Evolutionary conservation across 2,329 filamentous ascomycete genomes (phyloP), one percentile per base, ranked within the genome.

Genomic region (Fusarium sp.): DNA sequence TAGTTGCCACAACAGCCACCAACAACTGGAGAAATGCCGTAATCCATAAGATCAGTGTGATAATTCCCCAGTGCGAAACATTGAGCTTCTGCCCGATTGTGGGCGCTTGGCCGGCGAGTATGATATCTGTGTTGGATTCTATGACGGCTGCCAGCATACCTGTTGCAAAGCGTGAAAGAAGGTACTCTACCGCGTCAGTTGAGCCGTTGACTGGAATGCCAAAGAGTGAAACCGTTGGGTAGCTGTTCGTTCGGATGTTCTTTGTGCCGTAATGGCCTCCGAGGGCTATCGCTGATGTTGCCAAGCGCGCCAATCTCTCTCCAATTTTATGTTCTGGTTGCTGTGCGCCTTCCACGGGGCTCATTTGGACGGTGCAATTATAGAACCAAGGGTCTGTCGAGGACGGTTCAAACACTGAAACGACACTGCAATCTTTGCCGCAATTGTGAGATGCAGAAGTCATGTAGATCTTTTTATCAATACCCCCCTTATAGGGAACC

Each of bases 361-460:
- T 10, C 1, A 72, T 18, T 1, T 45, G 49, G 4, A 46, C 13
- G 3, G 59, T 71, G 31, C 70, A 72, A 26, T 62, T 50, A 10
- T 72, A 71, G 18, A 58, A 70, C 68, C 70, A 72, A 0, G 68
- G 57, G 1, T 57, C 20, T 6, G 49, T 59, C 1, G 30, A 33
- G 0, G 70, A 72, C 2, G 60, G 42, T n/a, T 72, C 70, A 9
- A 64, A 62, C 1, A 51, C 65, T 0, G 34, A 56, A 4, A 71
- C 3, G 5, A 52, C 26, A 8, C 70, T 72, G 16, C 66, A 72
- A 1, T 58, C 61, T 3, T 30, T 16, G 0, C 66, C 70, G 1
- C 70, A 72, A 1, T 10, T 31, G 1, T 42, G 15, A 2, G 56
- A 23, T 0, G 23, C 41, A n/a, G 68, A 58, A 4, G 66, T 65